A percentile compares a stretch with the other conserved stretches of the same genome.
Evolutionary conservation across 2,329 filamentous ascomycete genomes (phyloP).

Genomic region (Botrytis aclada): DNA sequence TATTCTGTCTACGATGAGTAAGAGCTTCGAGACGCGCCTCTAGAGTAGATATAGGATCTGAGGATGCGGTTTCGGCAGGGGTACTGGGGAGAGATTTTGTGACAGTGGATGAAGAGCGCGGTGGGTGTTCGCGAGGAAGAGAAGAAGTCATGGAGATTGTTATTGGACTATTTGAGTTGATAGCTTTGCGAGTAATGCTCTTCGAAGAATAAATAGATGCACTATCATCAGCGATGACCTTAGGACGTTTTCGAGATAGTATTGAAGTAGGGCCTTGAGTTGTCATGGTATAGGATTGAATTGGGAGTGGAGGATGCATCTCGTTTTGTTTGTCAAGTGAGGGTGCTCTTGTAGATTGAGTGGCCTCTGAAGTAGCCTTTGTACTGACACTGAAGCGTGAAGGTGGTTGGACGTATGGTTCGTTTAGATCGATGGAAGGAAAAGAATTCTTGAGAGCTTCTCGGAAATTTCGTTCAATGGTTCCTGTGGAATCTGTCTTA

Average conservation of each 20-base stretch:
- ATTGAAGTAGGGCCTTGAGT: constrained; percentile 27
- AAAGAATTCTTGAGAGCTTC: constrained; percentile 30
- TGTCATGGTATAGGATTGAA: constrained; percentile 7
- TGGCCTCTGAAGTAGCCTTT: constrained; percentile 34
- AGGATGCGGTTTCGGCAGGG: constrained; percentile 57
- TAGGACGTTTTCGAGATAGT: constrained; percentile 35
- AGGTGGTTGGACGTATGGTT: constrained; percentile 34
- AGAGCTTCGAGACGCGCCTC: constrained; percentile 64
- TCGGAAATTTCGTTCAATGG: constrained; percentile 34
- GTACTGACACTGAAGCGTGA: constrained; percentile 38
- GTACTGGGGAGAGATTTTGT: constrained; percentile 58
- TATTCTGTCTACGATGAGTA: constrained; percentile 65
- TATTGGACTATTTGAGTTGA: constrained; percentile 30
- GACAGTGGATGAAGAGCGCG: constrained; percentile 5
- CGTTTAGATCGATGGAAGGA: constrained; percentile 19
- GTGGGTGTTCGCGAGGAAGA: neutral
- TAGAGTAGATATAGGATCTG: constrained; percentile 64
- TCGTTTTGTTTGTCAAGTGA: constrained; percentile 19
- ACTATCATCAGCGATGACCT: constrained; percentile 20
- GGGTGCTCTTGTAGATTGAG: constrained; percentile 32
- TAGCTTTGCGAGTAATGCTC: constrained; percentile 32
- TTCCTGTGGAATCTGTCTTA: constrained; percentile 23
- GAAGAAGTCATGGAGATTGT: constrained; percentile 34
- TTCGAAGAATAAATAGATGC: constrained; percentile 18
- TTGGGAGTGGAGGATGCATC: constrained; percentile 19